Conservation (phyloP, 1,284 basidiomycete genomes). For the Cystobasidium sp. region DNA sequence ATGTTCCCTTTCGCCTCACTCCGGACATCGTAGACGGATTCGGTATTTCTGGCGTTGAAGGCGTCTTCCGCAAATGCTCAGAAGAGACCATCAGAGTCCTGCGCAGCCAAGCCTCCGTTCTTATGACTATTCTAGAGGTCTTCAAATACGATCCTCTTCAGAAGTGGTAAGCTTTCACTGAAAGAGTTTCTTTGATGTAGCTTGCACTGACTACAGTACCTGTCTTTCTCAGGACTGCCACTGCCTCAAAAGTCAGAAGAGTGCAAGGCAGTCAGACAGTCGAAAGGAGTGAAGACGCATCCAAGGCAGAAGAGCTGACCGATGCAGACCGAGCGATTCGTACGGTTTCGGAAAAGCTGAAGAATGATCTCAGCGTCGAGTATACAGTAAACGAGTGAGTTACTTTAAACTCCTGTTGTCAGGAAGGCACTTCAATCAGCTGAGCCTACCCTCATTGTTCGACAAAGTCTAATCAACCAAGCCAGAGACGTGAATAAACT, state of each 20-base stretch:
- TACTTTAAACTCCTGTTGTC: neutral
- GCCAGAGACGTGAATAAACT: slow-evolving; percentile 80
- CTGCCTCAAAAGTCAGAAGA: slow-evolving; percentile 48
- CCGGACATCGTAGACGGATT: slow-evolving; percentile 92
- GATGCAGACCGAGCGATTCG: slow-evolving; percentile 85
- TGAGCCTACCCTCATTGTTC: neutral
- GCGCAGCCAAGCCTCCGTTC: slow-evolving; percentile 78
- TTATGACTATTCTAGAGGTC: slow-evolving; percentile 93
- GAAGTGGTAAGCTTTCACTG: slow-evolving; percentile 68
- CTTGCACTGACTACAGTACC: slow-evolving; percentile 46
- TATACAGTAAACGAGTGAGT: slow-evolving; percentile 83
- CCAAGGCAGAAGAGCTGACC: slow-evolving; percentile 62
- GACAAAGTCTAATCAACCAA: slow-evolving; percentile 70
- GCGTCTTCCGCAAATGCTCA: slow-evolving; percentile 91
- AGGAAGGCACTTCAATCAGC: neutral
- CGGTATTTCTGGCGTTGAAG: slow-evolving; percentile 85
- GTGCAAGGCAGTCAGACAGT: slow-evolving; percentile 45
- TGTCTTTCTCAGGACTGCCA: slow-evolving; percentile 47
- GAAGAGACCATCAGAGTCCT: slow-evolving; percentile 92
- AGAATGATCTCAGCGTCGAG: slow-evolving; percentile 82
- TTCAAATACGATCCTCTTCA: slow-evolving; percentile 96
- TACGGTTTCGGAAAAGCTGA: slow-evolving; percentile 78
- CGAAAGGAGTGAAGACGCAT: slow-evolving; percentile 19
- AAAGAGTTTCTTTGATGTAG: slow-evolving; percentile 1
- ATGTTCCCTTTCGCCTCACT: slow-evolving; percentile 93